Percentiles rank a stretch among this genome's conserved stretches.
phyloP scores from a whole-genome alignment of 1,139 yeast species.

The Arxiozyma slooffiae region DNA sequence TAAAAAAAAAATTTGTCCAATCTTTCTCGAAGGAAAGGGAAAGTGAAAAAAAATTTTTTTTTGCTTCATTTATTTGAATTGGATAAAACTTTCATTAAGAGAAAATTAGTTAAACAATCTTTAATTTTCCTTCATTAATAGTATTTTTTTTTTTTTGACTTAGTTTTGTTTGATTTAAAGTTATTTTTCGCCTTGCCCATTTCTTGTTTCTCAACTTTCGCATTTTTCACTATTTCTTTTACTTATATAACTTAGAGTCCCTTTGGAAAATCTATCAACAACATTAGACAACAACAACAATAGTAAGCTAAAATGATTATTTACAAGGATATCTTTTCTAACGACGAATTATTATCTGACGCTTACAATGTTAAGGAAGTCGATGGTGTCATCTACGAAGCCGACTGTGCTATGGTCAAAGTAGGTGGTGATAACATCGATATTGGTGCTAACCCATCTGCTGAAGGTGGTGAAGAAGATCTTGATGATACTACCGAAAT shows the following conservation, averaged over 20 bases:
- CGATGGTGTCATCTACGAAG: conserved; percentile 89
- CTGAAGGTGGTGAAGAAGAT: conserved; percentile 83
- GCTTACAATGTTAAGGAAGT: conserved; percentile 86
- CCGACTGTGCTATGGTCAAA: conserved; percentile 86
- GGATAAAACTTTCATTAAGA: no score
- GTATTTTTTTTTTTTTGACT: no score
- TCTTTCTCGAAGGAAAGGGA: no score
- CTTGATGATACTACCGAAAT: conserved; percentile 76
- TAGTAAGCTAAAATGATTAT: conserved; percentile 25
- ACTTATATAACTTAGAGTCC: no score
- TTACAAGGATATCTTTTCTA: conserved; percentile 70
- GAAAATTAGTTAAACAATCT: no score
- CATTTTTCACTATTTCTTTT: no score
- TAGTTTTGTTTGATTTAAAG: no score
- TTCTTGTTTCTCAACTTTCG: neutral
- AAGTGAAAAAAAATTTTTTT: no score
- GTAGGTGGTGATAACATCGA: conserved; percentile 87
- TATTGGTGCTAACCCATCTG: conserved; percentile 99
- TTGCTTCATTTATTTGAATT: no score
- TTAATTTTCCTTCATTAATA: no score
- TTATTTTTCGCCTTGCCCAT: neutral
- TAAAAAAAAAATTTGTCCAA: no score
- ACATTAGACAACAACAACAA: neutral
- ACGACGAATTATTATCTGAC: conserved; percentile 95
- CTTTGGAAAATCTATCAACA: neutral